These are phyloP conservation scores for Knoxdaviesia capensis DNA, from an alignment of 2,329 filamentous ascomycete genomes.

Conservation along the genomic window DNA sequence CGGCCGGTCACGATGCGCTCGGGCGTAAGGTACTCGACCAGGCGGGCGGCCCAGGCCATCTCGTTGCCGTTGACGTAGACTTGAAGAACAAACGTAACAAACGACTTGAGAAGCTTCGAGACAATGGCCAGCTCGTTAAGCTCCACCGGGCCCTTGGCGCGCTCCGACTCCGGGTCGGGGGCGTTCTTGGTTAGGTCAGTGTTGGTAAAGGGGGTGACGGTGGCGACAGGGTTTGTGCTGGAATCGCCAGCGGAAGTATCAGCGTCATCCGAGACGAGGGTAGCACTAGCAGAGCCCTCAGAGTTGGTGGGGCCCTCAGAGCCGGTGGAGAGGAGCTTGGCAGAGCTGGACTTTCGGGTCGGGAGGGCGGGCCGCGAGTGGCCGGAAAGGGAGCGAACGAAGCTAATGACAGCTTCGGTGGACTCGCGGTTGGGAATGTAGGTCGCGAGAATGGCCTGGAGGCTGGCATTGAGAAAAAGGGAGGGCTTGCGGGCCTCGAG, in stretches of 20 bases:
- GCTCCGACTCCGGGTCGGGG: conserved; percentile 38
- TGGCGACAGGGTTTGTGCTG: conserved; percentile 3
- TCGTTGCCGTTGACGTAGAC: conserved; percentile 45
- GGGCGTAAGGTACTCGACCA: conserved; percentile 50
- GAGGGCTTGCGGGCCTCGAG: conserved; percentile 63
- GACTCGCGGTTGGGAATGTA: conserved; percentile 47
- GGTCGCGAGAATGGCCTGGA: conserved; percentile 48
- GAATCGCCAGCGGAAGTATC: too few species aligned
- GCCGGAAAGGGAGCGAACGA: conserved; percentile 48
- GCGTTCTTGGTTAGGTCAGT: conserved; percentile 33
- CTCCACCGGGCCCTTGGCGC: conserved; percentile 11
- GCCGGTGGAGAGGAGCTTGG: too few species aligned
- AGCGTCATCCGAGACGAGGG: too few species aligned
- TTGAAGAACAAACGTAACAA: conserved; percentile 60
- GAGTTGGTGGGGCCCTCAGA: too few species aligned
- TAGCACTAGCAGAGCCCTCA: too few species aligned
- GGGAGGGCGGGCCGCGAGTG: conserved; percentile 44
- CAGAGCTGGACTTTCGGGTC: conserved; percentile 30
- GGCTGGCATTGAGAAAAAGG: conserved; percentile 56
- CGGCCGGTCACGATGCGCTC: conserved; percentile 40
- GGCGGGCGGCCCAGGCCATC: conserved; percentile 39
- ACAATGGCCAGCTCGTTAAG: conserved; percentile 43
- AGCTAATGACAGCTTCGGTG: conserved; percentile 48
- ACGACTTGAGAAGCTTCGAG: conserved; percentile 47
- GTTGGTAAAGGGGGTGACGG: conserved; percentile 29